Percentiles rank a stretch among this genome's conserved stretches.
Evolutionary conservation across 2,329 filamentous ascomycete species (phyloP).

Genomic region (Tolypocladium cylindrosporum): DNA sequence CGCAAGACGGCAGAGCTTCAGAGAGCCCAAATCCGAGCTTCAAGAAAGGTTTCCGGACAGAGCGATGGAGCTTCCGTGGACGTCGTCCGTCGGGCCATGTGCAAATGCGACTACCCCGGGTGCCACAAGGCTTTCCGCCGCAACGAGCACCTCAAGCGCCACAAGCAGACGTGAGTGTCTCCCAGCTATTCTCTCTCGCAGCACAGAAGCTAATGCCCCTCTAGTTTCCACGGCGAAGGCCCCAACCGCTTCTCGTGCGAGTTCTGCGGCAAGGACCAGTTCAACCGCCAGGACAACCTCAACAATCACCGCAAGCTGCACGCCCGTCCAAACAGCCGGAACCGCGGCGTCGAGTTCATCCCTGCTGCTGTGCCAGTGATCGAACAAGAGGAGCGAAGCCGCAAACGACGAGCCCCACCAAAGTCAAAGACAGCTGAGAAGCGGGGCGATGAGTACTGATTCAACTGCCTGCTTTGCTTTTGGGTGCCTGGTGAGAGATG

Average conservation of each 20-base stretch:
- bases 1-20: constrained; percentile 35
- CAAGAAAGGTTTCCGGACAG: constrained; percentile 19
- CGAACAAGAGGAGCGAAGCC: constrained; percentile 28
- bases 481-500: background rate
- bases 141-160: constrained; percentile 46
- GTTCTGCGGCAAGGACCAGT: constrained; percentile 31
- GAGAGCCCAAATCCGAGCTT: constrained; percentile 24
- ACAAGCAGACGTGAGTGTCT: constrained; percentile 38
- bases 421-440: constrained; percentile 24
- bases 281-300: constrained; percentile 30
- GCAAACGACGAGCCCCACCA: constrained; percentile 26
- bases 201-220: background rate
- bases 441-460: constrained; percentile 19
- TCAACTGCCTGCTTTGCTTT: background rate
- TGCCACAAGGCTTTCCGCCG: constrained; percentile 41
- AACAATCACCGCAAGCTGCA: constrained; percentile 32
- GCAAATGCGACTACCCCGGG: constrained; percentile 33
- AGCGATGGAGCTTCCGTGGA: constrained; percentile 19
- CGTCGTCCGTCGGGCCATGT: constrained; percentile 29
- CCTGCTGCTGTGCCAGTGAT: constrained; percentile 28
- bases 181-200: background rate
- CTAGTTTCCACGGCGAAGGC: constrained; percentile 26
- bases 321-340: constrained; percentile 26
- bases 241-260: constrained; percentile 29
- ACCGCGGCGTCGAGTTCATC: constrained; percentile 29